Percentiles rank a stretch among this genome's conserved stretches.
Conservation (phyloP, 2,329 filamentous ascomycete genomes). For the Monosporascus sp. region DNA sequence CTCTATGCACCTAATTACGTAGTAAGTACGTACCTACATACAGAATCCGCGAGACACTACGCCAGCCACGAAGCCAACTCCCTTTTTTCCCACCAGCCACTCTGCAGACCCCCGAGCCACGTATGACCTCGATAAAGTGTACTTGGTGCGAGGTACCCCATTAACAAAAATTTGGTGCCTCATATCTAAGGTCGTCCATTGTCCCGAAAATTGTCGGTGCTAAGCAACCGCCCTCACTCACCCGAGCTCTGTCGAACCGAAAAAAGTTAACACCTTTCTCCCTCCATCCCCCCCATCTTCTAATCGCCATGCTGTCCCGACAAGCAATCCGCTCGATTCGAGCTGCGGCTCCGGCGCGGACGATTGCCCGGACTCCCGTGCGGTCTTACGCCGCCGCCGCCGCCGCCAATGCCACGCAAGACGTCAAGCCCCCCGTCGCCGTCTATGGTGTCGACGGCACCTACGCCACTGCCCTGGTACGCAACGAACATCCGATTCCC, state of each 20-base stretch:
- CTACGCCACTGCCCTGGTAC: conserved; percentile 97
- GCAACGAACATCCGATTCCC: conserved; percentile 24
- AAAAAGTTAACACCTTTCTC: conserved; percentile 6
- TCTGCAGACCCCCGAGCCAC: not conserved
- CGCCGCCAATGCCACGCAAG: conserved; percentile 47
- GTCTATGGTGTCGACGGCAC: conserved; percentile 96
- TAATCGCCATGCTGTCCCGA: conserved; percentile 53
- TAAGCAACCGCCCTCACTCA: not conserved
- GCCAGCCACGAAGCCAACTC: too few species aligned
- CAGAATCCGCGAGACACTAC: too few species aligned
- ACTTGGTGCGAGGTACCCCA: too few species aligned
- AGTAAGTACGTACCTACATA: not conserved
- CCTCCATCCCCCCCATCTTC: conserved; percentile 16
- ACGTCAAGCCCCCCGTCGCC: conserved; percentile 78
- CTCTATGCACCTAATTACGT: not conserved
- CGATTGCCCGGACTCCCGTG: conserved; percentile 56
- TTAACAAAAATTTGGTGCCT: not conserved
- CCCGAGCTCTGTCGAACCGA: not conserved
- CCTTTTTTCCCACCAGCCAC: too few species aligned
- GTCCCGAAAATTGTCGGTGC: not conserved
- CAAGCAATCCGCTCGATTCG: conserved; percentile 52
- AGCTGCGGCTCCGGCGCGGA: conserved; percentile 52
- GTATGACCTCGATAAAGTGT: too few species aligned
- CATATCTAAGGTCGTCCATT: not conserved
- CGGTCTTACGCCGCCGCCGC: conserved; percentile 71